Evolutionary conservation across 345 rosid genomes (phyloP).

Genomic region (Rhodomyrtus tomentosa): DNA sequence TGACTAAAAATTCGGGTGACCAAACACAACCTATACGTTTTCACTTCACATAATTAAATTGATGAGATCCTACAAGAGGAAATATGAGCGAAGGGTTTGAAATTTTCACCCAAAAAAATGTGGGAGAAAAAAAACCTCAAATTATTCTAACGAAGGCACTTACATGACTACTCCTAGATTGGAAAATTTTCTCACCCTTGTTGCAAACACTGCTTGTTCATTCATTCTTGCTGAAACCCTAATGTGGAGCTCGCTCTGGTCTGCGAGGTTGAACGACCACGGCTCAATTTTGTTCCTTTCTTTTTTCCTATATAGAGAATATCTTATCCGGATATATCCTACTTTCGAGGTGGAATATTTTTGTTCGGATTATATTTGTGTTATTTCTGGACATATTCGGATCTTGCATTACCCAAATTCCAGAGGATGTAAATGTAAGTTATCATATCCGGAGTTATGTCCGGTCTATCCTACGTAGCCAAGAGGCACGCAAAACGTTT

Average conservation of each 20-base stretch:
- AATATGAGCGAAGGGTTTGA: background rate
- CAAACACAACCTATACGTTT: too few relatives aligned
- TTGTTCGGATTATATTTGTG: background rate
- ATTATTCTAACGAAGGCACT: background rate
- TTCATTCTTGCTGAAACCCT: background rate
- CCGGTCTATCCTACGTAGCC: background rate
- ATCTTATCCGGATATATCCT: background rate
- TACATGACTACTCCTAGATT: background rate
- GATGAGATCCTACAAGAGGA: background rate
- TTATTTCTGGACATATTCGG: background rate
- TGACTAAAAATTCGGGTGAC: too few relatives aligned
- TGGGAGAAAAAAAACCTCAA: background rate
- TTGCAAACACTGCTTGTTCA: background rate
- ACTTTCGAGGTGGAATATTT: background rate
- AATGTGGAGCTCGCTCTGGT: background rate
- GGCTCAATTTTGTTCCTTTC: background rate
- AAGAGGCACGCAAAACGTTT: background rate
- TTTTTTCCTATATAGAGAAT: background rate
- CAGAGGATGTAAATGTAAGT: background rate
- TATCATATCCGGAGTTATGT: background rate
- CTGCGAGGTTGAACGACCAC: background rate
- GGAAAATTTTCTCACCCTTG: background rate
- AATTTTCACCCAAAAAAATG: too few relatives aligned
- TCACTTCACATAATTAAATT: background rate
- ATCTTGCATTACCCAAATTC: background rate